Base-by-base conservation (phyloP, 192 early-diverging fungal genomes). In the Rhizoclosmatium globosum region DNA sequence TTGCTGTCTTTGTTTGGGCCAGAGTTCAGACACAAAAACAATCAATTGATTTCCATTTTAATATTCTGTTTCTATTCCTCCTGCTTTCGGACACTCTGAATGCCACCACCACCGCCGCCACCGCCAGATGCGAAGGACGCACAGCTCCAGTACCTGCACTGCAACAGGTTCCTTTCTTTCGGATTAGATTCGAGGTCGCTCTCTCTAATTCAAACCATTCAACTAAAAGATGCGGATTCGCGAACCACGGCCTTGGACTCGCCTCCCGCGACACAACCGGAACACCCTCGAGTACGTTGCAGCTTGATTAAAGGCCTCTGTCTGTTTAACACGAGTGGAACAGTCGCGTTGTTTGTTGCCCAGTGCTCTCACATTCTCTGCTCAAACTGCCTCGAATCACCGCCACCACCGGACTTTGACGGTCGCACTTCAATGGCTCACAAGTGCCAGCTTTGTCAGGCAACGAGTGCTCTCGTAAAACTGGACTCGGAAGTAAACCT, bases 311-410 rank as follows among this genome's bases (percentile, higher is more conserved):
- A 31, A 31, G 31, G 31, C 31, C 31, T 31, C 0, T 31, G 31
- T 31, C 31, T 31, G 0, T 31, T 31, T 31, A 31, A 31, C 31
- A 31, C 31, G 31, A 31, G 31, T 31, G 31, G 31, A 31, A 47
- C 42, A 42, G 4, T 9, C 17, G 46, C 68, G 7, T 46, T 72
- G 31, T 75, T 41, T 64, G 73, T 75, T 41, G 23, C 73, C 19
- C 73, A 75, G 60, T 75, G 73, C 44, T 62, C 43, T 2, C 73
- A 75, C 60, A n/a, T 75, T 7, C 43, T 75, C 21, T 75, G 73
- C 61, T 64, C 42, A 17, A 45, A 58, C 60, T 75, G 73, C 39
- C 39, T 75, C 1, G 9, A 68, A 9, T 13, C 17, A 15, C 61
- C 56, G 11, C 21, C 31, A 3, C 59, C 39, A 21, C 15, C 13